Percentiles rank a stretch among this genome's conserved stretches.
phyloP scores from a whole-genome alignment of 2,329 filamentous ascomycete genomes.

The Penicillium sp. region DNA sequence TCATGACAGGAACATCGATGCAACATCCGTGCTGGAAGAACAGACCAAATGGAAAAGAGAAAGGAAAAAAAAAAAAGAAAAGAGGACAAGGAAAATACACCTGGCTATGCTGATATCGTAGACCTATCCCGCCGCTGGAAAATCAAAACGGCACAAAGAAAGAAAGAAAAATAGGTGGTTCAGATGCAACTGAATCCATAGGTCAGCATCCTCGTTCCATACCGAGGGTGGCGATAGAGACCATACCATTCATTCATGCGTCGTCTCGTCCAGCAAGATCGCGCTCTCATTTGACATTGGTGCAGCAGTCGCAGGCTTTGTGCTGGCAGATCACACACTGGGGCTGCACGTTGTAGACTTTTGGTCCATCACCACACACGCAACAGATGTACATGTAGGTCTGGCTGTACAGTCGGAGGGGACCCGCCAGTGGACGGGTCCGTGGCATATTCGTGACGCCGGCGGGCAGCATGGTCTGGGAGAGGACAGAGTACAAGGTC shows the following conservation, averaged over 20 bases:
- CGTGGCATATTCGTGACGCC: slow-evolving; percentile 14
- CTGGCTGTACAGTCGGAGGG: slow-evolving; percentile 7
- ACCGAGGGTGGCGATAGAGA: too few species aligned
- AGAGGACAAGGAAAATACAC: slow-evolving; percentile 9
- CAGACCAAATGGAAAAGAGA: slow-evolving; percentile 2
- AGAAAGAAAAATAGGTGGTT: not conserved
- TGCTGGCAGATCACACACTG: slow-evolving; percentile 36
- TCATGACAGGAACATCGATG: slow-evolving; percentile 3
- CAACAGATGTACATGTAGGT: slow-evolving; percentile 41
- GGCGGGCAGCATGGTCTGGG: slow-evolving; percentile 5
- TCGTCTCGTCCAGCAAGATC: slow-evolving; percentile 4
- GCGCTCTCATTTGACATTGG: slow-evolving; percentile 29
- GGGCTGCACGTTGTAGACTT: slow-evolving; percentile 35
- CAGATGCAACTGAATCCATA: too few species aligned
- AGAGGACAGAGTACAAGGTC: not conserved
- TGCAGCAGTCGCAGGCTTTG: slow-evolving; percentile 29
- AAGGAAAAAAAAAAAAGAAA: slow-evolving; percentile 8
- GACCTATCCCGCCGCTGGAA: too few species aligned
- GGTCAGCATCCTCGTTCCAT: too few species aligned
- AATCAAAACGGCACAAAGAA: slow-evolving; percentile 3
- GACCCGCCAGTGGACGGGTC: slow-evolving; percentile 13
- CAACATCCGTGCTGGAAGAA: slow-evolving; percentile 1
- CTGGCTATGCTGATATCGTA: slow-evolving; percentile 13
- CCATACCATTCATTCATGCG: slow-evolving; percentile 18
- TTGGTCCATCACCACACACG: slow-evolving; percentile 40